These are phyloP conservation scores for Lippia alba DNA, from an alignment of 305 asterid species.

Conservation along the genomic window DNA sequence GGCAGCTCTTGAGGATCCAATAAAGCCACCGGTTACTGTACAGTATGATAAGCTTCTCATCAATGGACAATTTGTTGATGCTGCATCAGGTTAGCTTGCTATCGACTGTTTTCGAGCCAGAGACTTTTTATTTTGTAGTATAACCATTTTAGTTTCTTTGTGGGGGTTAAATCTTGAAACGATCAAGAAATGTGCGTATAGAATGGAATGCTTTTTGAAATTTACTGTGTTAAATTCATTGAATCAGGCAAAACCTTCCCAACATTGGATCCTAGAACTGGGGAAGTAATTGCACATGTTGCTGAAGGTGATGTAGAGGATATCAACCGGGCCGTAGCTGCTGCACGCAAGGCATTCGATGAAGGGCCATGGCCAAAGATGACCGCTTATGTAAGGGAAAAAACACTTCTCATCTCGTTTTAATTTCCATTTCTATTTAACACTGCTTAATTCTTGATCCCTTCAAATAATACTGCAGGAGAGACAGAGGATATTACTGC, in stretches of 20 bases:
- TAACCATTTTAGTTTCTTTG: too few species aligned
- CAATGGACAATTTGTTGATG: conserved; percentile 87
- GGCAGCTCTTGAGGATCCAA: conserved; percentile 76
- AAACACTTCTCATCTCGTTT: conserved; percentile 4
- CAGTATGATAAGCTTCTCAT: conserved; percentile 84
- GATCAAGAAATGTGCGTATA: background rate
- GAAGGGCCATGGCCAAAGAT: conserved; percentile 95
- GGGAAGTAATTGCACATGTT: conserved; percentile 84
- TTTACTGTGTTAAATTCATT: conserved; percentile 37
- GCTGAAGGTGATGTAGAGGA: conserved; percentile 97
- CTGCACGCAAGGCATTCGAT: conserved; percentile 96
- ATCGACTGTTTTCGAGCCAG: background rate
- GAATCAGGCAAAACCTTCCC: conserved; percentile 83
- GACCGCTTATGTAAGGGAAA: conserved; percentile 80
- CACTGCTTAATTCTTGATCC: conserved; percentile 24
- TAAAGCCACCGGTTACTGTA: conserved; percentile 78
- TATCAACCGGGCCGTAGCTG: conserved; percentile 82
- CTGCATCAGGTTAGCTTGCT: conserved; percentile 78
- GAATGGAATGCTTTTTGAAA: background rate
- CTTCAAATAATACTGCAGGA: conserved; percentile 59
- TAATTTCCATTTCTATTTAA: conserved; percentile 7
- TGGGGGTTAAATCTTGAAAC: too few species aligned
- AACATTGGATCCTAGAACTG: conserved; percentile 92
- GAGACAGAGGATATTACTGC: conserved; percentile 74
- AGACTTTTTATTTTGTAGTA: too few species aligned